Evolutionary conservation across 768 basidiomycete genomes (phyloP).

Genomic region (Lanmaoa rubissima): DNA sequence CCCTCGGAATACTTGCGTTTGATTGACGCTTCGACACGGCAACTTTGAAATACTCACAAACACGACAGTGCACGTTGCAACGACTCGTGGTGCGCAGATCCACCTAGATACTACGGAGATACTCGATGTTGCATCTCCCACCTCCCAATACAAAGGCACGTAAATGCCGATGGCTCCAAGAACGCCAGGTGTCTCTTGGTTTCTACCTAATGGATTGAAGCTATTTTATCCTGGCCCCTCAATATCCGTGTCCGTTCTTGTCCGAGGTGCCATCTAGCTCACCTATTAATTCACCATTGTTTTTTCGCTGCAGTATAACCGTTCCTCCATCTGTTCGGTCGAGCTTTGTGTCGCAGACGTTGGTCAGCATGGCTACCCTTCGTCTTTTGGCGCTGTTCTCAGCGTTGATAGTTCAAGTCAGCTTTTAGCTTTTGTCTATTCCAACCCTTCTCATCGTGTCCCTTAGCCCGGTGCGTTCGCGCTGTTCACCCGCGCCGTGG

Average conservation of each 20-base stretch:
- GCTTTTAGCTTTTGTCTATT: neutral
- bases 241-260: conserved; percentile 27
- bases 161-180: conserved; percentile 10
- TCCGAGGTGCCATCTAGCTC: neutral
- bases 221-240: neutral
- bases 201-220: neutral
- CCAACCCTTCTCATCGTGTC: neutral
- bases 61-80: too few relatives aligned
- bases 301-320: neutral
- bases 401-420: neutral
- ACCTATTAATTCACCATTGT: neutral
- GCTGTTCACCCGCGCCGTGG: neutral
- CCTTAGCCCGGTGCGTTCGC: neutral
- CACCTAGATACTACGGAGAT: neutral
- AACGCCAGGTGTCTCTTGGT: too few relatives aligned
- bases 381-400: neutral
- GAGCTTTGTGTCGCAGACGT: neutral
- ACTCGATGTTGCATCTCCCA: neutral
- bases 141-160: neutral
- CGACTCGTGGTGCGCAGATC: neutral
- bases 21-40: neutral
- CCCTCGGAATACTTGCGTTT: neutral
- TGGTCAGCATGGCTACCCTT: neutral
- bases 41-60: too few relatives aligned
- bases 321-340: too few relatives aligned